phyloP scores from a whole-genome alignment of 2,329 filamentous ascomycete genomes.

The Colletotrichum cuscutae region DNA sequence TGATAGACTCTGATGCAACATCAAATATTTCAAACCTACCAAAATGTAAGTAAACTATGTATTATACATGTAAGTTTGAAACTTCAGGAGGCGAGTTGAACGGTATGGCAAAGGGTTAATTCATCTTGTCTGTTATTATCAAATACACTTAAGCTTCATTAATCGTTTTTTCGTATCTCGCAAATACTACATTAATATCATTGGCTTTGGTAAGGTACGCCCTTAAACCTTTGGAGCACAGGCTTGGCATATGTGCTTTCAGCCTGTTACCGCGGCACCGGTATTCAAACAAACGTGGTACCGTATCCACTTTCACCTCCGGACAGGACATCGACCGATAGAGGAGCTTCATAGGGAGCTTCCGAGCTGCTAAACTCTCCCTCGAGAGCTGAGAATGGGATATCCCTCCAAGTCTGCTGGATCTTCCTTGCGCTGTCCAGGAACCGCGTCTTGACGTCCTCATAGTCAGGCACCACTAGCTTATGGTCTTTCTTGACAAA shows the following conservation, averaged over 20 bases:
- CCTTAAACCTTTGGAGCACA: not conserved
- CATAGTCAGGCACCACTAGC: conserved; percentile 44
- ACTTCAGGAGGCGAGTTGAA: not conserved
- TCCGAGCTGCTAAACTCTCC: conserved; percentile 37
- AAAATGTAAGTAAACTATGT: not conserved
- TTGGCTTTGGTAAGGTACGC: not conserved
- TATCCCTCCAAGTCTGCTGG: conserved; percentile 39
- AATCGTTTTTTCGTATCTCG: not conserved
- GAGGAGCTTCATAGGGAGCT: conserved; percentile 19
- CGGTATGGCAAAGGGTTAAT: no score
- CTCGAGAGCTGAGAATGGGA: conserved; percentile 41
- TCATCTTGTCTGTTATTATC: no score
- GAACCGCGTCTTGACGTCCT: conserved; percentile 43
- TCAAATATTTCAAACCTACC: not conserved
- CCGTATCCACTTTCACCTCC: conserved; percentile 24
- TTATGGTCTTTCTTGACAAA: conserved; percentile 58
- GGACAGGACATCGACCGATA: conserved; percentile 5
- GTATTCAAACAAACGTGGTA: not conserved
- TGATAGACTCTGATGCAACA: not conserved
- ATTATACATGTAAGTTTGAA: not conserved
- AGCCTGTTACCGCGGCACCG: not conserved
- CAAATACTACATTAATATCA: not conserved
- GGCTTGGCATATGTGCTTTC: not conserved
- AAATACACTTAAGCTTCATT: not conserved
- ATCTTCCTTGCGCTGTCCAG: conserved; percentile 46